These are phyloP conservation scores for Amphicarpaea edgeworthii DNA, from an alignment of 306 rosid species.

Conservation along the genomic window DNA sequence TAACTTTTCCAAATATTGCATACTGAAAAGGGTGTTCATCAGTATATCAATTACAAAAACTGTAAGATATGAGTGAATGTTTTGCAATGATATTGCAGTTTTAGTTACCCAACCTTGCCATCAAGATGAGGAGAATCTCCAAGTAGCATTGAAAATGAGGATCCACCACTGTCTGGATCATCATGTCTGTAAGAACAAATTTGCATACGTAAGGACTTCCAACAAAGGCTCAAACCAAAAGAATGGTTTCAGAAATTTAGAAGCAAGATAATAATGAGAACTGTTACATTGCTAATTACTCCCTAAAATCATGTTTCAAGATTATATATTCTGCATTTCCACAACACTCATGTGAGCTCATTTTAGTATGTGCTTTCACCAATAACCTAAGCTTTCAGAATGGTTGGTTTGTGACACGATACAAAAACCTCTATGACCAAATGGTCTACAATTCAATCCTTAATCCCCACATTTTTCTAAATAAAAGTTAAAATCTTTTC, in stretches of 20 bases:
- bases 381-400: not conserved
- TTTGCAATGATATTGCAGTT: constrained; percentile 34
- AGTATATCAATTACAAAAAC: constrained; percentile 46
- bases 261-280: constrained; percentile 32
- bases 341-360: no score
- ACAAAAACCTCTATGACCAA: not conserved
- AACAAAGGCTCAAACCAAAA: constrained; percentile 31
- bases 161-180: constrained; percentile 82
- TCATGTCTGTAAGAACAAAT: constrained; percentile 57
- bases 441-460: not conserved
- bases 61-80: constrained; percentile 35
- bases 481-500: not conserved
- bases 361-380: not conserved
- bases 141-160: constrained; percentile 91
- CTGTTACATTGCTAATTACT: constrained; percentile 5
- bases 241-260: constrained; percentile 9
- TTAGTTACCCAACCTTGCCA: constrained; percentile 60
- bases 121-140: constrained; percentile 97
- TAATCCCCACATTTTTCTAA: not conserved
- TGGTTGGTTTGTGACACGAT: not conserved
- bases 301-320: not conserved
- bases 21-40: constrained; percentile 62
- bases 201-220: constrained; percentile 2
- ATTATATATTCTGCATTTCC: not conserved
- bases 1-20: constrained; percentile 93